Conservation (phyloP, 768 basidiomycete genomes). For the Kwoniella europaea region DNA sequence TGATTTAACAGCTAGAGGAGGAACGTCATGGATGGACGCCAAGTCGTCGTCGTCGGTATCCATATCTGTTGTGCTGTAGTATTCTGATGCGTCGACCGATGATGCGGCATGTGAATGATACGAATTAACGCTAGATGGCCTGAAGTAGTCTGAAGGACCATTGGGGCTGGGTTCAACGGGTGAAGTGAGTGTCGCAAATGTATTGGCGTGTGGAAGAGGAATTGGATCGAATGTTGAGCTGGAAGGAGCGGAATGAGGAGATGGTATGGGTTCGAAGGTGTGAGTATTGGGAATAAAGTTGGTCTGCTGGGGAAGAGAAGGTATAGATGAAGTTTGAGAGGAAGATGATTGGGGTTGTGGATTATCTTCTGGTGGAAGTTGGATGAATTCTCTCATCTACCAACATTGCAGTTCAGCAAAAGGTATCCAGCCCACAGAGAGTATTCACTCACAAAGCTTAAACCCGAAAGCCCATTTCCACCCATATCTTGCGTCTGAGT, state of each 20-base stretch:
- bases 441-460: constrained; percentile 24
- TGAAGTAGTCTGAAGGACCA: background rate
- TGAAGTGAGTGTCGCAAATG: background rate
- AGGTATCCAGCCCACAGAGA: too few species aligned
- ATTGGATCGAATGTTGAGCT: constrained; percentile 3
- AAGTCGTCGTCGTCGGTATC: constrained; percentile 26
- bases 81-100: constrained; percentile 15
- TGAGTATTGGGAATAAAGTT: background rate
- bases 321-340: background rate
- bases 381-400: constrained; percentile 24
- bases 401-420: background rate
- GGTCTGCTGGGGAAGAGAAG: background rate
- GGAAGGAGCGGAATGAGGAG: constrained; percentile 4
- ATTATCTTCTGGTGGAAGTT: constrained; percentile 11
- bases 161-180: constrained; percentile 4
- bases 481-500: constrained; percentile 21
- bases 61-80: constrained; percentile 28
- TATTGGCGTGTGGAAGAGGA: background rate
- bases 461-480: constrained; percentile 7
- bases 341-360: background rate
- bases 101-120: constrained; percentile 13
- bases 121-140: constrained; percentile 5
- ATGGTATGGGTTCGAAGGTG: background rate
- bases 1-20: constrained; percentile 10
- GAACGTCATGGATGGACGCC: constrained; percentile 9